A percentile compares a stretch with the other conserved stretches of the same genome.
These are phyloP conservation scores for Suillus clintonianus DNA, from an alignment of 768 basidiomycete species.

Conservation along the genomic window DNA sequence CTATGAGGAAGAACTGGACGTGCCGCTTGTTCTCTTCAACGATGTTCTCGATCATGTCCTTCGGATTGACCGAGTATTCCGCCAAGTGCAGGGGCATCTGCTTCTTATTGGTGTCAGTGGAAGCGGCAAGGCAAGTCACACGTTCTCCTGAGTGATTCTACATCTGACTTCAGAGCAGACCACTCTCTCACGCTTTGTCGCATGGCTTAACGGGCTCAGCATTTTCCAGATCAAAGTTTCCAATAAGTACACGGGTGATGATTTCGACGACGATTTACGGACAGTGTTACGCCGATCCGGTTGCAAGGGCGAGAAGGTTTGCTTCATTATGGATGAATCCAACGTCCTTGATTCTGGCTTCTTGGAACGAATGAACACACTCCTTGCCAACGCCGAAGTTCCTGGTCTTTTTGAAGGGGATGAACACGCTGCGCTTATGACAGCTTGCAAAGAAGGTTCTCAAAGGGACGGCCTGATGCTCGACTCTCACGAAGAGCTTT, in stretches of 20 bases:
- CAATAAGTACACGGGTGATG: constrained; percentile 97
- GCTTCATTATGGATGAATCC: constrained; percentile 99
- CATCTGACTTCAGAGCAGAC: constrained; percentile 56
- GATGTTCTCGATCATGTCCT: constrained; percentile 98
- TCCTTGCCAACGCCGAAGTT: constrained; percentile 99
- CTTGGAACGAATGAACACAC: constrained; percentile 99
- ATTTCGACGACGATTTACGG: constrained; percentile 97
- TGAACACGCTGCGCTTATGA: constrained; percentile 97
- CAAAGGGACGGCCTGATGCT: constrained; percentile 98
- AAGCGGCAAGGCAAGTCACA: constrained; percentile 82
- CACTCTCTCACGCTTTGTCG: constrained; percentile 95
- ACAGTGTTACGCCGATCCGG: constrained; percentile 93
- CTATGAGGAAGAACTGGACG: constrained; percentile 98
- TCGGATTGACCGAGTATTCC: constrained; percentile 97
- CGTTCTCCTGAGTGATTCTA: constrained; percentile 3
- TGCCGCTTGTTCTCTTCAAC: constrained; percentile 96
- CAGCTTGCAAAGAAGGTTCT: constrained; percentile 99
- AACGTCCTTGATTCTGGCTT: constrained; percentile 99
- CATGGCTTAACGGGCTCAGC: constrained; percentile 99
- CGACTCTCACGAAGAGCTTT: constrained; percentile 96
- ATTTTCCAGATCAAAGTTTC: constrained; percentile 99
- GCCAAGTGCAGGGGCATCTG: constrained; percentile 95
- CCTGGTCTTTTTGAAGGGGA: constrained; percentile 99
- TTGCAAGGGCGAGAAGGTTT: constrained; percentile 98
- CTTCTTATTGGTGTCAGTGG: constrained; percentile 97